Percentiles rank a stretch among this genome's conserved stretches.
phyloP scores from a whole-genome alignment of 305 asterid species.

The Solanum aculeatissimum region DNA sequence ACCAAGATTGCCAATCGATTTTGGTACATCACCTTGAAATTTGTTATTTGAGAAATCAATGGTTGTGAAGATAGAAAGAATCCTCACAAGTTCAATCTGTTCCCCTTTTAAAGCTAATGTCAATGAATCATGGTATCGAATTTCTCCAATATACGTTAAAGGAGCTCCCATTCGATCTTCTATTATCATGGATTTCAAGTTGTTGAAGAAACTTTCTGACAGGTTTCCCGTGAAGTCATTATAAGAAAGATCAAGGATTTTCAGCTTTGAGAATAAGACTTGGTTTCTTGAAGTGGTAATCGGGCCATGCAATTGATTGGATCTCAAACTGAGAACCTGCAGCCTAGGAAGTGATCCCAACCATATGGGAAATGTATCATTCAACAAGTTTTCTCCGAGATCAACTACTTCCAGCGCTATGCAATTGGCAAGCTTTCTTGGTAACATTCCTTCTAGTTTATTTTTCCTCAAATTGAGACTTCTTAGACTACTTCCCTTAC shows the following conservation, averaged over 20 bases:
- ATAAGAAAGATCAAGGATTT: slow-evolving; percentile 20
- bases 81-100: background rate
- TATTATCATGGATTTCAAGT: slow-evolving; percentile 6
- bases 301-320: slow-evolving; percentile 20
- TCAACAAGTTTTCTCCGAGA: slow-evolving; percentile 23
- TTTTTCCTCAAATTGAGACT: slow-evolving; percentile 23
- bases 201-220: slow-evolving; percentile 4
- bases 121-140: background rate
- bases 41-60: slow-evolving; percentile 12
- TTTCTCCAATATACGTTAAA: background rate
- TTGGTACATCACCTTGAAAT: slow-evolving; percentile 6
- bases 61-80: background rate
- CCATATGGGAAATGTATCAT: slow-evolving; percentile 20
- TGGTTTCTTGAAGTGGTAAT: slow-evolving; percentile 5
- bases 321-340: slow-evolving; percentile 21
- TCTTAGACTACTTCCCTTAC: slow-evolving; percentile 10
- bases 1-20: slow-evolving; percentile 1
- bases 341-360: slow-evolving; percentile 14
- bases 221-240: slow-evolving; percentile 21
- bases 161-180: background rate
- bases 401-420: slow-evolving; percentile 21
- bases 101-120: background rate
- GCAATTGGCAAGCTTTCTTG: slow-evolving; percentile 23
- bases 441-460: slow-evolving; percentile 22
- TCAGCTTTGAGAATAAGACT: slow-evolving; percentile 10